Percentiles rank a stretch among this genome's conserved stretches.
These are phyloP conservation scores for Trichomonas vaginalis DNA, from an alignment of 208 protist species.

Conservation along the genomic window DNA sequence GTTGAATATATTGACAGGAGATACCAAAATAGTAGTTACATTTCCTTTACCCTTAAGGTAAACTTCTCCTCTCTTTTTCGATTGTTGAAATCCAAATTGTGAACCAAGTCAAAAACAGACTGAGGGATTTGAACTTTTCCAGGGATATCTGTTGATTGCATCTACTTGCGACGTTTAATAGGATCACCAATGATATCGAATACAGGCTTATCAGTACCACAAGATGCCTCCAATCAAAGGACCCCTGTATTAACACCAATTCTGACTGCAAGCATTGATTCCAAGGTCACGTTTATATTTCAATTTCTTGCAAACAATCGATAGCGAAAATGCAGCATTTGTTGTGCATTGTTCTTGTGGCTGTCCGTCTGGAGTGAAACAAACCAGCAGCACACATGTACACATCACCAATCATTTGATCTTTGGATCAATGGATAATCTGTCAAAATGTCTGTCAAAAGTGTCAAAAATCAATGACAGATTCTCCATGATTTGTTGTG, in stretches of 20 bases:
- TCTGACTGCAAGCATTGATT: not conserved
- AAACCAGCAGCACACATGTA: not conserved
- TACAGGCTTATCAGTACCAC: not conserved
- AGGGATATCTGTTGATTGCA: not conserved
- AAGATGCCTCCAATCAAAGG: not conserved
- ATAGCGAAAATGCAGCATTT: not conserved
- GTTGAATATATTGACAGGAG: not conserved
- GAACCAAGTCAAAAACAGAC: not conserved
- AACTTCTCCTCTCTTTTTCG: not conserved
- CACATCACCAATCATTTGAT: not conserved
- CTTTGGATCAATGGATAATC: not conserved
- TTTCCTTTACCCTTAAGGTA: not conserved
- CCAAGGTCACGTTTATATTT: not conserved
- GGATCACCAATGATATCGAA: not conserved
- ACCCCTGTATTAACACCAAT: not conserved
- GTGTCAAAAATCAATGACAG: not conserved
- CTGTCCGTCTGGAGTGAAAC: not conserved
- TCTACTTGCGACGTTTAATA: not conserved
- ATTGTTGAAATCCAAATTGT: not conserved
- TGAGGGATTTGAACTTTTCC: not conserved
- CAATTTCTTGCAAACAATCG: not conserved
- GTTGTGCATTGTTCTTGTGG: not conserved
- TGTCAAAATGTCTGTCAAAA: not conserved
- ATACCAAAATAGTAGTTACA: not conserved
- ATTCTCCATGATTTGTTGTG: not conserved